Base-by-base conservation (phyloP, 2,329 filamentous ascomycete species). In the Coccinonectria pachysandricola region DNA sequence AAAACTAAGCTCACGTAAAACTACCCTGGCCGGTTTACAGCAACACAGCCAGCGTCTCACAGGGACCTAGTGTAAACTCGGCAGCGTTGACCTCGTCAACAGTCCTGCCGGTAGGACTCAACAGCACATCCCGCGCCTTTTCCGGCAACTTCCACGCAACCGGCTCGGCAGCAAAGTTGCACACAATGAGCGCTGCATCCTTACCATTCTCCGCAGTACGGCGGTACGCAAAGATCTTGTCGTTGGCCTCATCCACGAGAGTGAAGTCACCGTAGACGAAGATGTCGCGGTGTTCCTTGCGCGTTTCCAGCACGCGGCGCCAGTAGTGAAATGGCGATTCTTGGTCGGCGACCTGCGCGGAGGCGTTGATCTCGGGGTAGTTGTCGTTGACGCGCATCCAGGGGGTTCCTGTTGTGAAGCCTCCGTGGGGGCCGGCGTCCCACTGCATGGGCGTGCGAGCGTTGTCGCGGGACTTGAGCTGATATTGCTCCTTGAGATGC, bases 341-440 rank as follows among this genome's bases (percentile, higher is more conserved):
- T 2, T 46, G 45, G 32, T 71, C 57, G 3, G 42, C 43, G 3
- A 60, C 46, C 46, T 80, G 71, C 1, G 56, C 42, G 2, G 62
- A 65, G 15, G 72, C 77, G 43, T 86, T 86, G 53, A 78, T 59
- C n/a, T 57, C 49, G 2, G 46, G 47, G 47, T 74, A 76, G 45
- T 74, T 67, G 30, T 76, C 68, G 45, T 82, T 75, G 19, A 75
- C 67, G 9, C 68, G 64, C 69, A 85, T 84, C 80, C 80, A 86
- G 3, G 79, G 75, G 28, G 60, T 62, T 4, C 53, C 54, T 2
- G 57, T 57, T 1, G 75, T 75, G 55, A 85, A 86, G 8, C 80
- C 79, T 0, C 62, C 77, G 33, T 83, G 66, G 0, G 55, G 44
- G 2, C 53, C 57, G n/a, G 52, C 44, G 35, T 73, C 63, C 79